Base-by-base conservation (phyloP, 192 early-diverging fungal species). In the Podila epicladia region DNA sequence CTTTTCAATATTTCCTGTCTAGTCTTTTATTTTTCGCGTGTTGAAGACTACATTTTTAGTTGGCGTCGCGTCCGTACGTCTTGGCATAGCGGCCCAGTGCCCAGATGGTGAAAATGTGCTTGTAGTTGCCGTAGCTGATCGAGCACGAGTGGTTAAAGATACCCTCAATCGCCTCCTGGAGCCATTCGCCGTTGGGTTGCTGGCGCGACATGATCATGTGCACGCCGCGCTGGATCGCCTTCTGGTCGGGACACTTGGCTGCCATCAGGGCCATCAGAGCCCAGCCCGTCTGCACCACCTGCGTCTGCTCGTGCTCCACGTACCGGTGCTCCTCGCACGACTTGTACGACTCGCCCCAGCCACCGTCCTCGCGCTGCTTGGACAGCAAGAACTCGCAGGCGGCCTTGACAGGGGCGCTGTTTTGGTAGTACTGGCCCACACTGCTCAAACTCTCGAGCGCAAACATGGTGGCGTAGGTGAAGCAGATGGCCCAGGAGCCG, bases 331-430 rank as follows among this genome's bases (percentile, higher is more conserved):
- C 75, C 73, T 95, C 95, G 69, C 93, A 96, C 4, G 94, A 90
- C 88, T 95, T 92, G 86, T 96, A 99, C 15, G 90, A 83, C 84
- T 99, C 98, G 69, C 98, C 98, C 98, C 98, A 99, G 6, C 98
- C 98, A 68, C 98, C 98, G 73, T 99, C 98, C 15, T 63, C 80
- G 58, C 90, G 87, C 88, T 99, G 98, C 65, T 94, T 94, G 11
- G 92, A 89, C 26, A 97, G 83, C 61, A 99, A 65, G 75, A 98
- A 98, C n/a, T 96, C 93, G 74, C 98, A 99, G 2, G 92, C 98
- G 38, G 85, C 85, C 72, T 86, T 88, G 28, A 92, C 87, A 55
- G 82, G 41, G 5, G 85, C 85, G 69, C 91, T 91, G 83, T 91
- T 96, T 31, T 91, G 84, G 74, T 97, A 99, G 49, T 68, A 86